Conservation (phyloP, 768 basidiomycete genomes). For the Rhizopogon vesiculosus region DNA sequence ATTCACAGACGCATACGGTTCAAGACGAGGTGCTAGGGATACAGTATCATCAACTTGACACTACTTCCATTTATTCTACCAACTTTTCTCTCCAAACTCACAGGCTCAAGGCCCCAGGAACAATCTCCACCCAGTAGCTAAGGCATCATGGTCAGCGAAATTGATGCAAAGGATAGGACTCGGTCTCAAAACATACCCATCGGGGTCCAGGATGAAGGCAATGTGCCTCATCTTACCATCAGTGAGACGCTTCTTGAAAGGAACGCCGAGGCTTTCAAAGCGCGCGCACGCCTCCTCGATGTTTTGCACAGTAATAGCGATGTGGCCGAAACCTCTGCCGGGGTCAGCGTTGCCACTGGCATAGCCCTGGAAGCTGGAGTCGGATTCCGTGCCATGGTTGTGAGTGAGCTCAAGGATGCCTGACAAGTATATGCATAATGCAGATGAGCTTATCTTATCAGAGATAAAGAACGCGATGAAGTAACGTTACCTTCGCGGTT, state of each 20-base stretch:
- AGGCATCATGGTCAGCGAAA: not conserved
- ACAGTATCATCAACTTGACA: not conserved
- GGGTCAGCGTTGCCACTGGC: conserved; percentile 83
- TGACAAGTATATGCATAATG: conserved; percentile 18
- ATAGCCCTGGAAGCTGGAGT: conserved; percentile 77
- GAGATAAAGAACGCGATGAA: not conserved
- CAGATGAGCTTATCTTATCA: not conserved
- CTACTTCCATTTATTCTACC: not conserved
- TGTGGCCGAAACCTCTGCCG: conserved; percentile 78
- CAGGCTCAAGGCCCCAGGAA: conserved; percentile 30
- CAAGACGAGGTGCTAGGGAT: not conserved
- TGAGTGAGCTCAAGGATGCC: conserved; percentile 82
- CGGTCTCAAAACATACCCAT: conserved; percentile 45
- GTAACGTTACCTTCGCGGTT: conserved; percentile 57
- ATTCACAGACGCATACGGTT: no score
- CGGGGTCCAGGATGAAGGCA: conserved; percentile 83
- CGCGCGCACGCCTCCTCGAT: conserved; percentile 79
- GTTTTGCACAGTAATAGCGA: conserved; percentile 80
- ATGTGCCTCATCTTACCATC: conserved; percentile 87
- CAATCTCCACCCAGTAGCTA: conserved; percentile 61
- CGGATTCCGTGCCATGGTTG: conserved; percentile 87
- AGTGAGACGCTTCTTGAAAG: conserved; percentile 81
- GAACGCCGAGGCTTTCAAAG: conserved; percentile 74
- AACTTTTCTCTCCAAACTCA: conserved; percentile 4
- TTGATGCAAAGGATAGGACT: not conserved